Evolutionary conservation across 2,329 filamentous ascomycete species (phyloP).

Genomic region (Alternaria metachromatica): DNA sequence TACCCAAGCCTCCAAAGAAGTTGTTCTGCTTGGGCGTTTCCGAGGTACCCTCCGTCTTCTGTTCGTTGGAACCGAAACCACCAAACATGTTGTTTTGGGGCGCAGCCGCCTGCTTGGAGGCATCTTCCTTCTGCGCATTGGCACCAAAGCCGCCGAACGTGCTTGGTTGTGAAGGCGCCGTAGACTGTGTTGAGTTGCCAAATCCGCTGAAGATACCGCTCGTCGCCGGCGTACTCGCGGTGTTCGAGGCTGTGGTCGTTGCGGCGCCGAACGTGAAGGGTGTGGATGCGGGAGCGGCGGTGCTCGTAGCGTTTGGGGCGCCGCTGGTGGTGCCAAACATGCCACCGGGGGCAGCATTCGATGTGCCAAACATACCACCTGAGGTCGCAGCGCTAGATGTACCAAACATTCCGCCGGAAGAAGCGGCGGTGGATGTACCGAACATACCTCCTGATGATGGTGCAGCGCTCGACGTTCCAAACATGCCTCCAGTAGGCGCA

Average conservation of each 20-base stretch:
- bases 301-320: slow-evolving; percentile 18
- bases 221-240: slow-evolving; percentile 18
- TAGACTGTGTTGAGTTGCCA: slow-evolving; percentile 3
- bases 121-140: slow-evolving; percentile 11
- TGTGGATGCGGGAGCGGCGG: slow-evolving; percentile 21
- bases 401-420: slow-evolving; percentile 19
- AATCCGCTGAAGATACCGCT: slow-evolving; percentile 18
- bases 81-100: slow-evolving; percentile 20
- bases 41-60: slow-evolving; percentile 16
- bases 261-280: slow-evolving; percentile 25
- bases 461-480: slow-evolving; percentile 8
- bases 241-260: slow-evolving; percentile 20
- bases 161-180: slow-evolving; percentile 8
- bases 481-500: slow-evolving; percentile 13
- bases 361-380: slow-evolving; percentile 26
- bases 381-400: slow-evolving; percentile 13
- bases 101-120: slow-evolving; percentile 8
- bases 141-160: slow-evolving; percentile 23
- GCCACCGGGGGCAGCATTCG: slow-evolving; percentile 17
- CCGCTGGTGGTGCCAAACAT: slow-evolving; percentile 23
- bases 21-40: slow-evolving; percentile 13
- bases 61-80: slow-evolving; percentile 25
- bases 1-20: slow-evolving; percentile 18
- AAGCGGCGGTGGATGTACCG: neutral
- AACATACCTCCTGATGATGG: slow-evolving; percentile 1